Conservation (phyloP, 352 stramenopile species). For the Blastocystis sp. region DNA sequence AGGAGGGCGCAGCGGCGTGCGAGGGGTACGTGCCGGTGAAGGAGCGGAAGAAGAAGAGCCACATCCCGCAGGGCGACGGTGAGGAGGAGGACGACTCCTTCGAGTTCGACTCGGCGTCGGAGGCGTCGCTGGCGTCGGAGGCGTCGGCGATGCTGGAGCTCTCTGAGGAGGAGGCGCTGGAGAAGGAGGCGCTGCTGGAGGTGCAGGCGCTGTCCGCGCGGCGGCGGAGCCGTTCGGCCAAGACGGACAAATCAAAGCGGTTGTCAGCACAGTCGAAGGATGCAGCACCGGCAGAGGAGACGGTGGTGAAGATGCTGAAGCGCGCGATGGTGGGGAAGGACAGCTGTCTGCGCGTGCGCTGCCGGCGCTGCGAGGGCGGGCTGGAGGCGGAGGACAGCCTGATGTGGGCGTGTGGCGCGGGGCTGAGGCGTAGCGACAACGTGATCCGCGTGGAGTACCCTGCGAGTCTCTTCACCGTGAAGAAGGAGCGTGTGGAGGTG, state of each 20-base stretch:
- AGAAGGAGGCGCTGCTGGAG: slow-evolving; percentile 2
- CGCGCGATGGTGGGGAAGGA: background rate
- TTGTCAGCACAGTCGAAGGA: background rate
- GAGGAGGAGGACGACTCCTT: background rate
- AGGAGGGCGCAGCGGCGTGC: background rate
- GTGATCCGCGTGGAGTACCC: too few species aligned
- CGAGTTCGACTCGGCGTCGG: background rate
- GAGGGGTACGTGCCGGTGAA: background rate
- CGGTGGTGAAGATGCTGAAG: background rate
- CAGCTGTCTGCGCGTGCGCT: slow-evolving; percentile 32
- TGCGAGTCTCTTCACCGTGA: too few species aligned
- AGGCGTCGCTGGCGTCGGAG: background rate
- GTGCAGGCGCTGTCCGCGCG: background rate
- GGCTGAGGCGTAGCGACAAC: background rate
- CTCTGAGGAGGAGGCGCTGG: background rate
- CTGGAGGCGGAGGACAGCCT: slow-evolving; percentile 43
- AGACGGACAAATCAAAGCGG: background rate
- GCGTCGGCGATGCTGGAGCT: background rate
- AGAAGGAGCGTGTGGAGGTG: background rate
- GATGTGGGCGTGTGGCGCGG: background rate
- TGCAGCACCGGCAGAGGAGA: background rate
- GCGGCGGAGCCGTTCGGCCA: background rate
- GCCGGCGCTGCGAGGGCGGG: background rate
- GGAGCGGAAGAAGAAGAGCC: background rate
- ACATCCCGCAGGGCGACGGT: background rate